Conservation (phyloP, 2,329 filamentous ascomycete species). For the Beauveria varroae region DNA sequence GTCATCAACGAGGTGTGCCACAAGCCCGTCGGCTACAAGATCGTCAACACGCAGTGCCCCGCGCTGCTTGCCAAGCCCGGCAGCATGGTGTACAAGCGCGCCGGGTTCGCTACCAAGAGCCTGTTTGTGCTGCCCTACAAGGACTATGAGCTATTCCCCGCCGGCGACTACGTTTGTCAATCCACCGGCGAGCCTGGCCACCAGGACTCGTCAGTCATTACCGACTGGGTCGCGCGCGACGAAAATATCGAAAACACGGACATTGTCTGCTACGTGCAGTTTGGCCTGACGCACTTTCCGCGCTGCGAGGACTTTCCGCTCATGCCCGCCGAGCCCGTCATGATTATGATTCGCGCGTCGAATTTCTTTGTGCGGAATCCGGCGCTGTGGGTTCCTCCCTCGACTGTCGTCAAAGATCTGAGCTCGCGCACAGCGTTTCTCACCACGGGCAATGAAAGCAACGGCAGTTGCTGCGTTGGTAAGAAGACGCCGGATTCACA, state of each 20-base stretch:
- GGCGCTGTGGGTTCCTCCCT: conserved; percentile 41
- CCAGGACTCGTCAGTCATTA: conserved; percentile 18
- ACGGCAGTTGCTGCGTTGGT: conserved; percentile 11
- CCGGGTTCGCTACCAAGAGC: conserved; percentile 34
- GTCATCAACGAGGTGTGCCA: conserved; percentile 31
- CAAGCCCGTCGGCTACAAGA: conserved; percentile 38
- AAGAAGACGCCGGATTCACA: conserved; percentile 12
- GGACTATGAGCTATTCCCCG: conserved; percentile 35
- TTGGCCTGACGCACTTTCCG: conserved; percentile 52
- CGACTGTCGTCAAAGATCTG: conserved; percentile 28
- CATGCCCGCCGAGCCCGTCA: conserved; percentile 55
- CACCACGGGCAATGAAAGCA: neutral
- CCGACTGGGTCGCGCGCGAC: conserved; percentile 41
- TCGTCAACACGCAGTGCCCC: conserved; percentile 39
- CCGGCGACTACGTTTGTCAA: conserved; percentile 37
- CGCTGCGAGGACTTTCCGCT: conserved; percentile 60
- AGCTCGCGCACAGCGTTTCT: conserved; percentile 16
- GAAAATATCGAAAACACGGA: conserved; percentile 44
- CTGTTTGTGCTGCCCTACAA: conserved; percentile 36
- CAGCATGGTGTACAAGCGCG: conserved; percentile 30
- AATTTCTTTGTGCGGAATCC: conserved; percentile 48
- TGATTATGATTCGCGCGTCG: conserved; percentile 40
- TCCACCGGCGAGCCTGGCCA: conserved; percentile 31
- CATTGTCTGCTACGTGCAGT: conserved; percentile 44
- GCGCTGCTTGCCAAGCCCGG: conserved; percentile 34